These are phyloP conservation scores for Erodium texanum DNA, from an alignment of 441 rosid species.

Conservation along the genomic window DNA sequence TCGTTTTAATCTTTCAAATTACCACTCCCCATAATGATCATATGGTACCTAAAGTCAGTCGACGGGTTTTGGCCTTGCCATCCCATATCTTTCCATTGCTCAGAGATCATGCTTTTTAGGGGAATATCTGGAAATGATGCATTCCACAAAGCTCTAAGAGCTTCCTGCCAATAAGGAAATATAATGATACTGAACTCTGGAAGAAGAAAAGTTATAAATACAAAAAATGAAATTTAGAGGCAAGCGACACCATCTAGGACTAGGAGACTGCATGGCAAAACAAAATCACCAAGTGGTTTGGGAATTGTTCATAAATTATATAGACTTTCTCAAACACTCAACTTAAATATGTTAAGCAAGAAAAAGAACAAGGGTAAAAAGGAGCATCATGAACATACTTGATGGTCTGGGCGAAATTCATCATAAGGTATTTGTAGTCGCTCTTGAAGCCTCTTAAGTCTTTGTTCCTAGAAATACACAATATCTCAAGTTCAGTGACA, in stretches of 20 bases:
- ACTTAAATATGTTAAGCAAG: background rate
- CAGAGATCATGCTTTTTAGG: constrained; percentile 62
- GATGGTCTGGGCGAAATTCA: constrained; percentile 76
- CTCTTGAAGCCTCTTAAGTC: constrained; percentile 71
- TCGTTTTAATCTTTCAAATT: background rate
- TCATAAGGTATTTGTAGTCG: constrained; percentile 66
- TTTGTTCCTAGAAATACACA: constrained; percentile 42
- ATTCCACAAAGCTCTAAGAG: constrained; percentile 72
- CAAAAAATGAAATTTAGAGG: too few relatives aligned
- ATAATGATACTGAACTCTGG: background rate
- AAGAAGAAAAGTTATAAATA: too few relatives aligned
- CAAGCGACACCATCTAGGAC: too few relatives aligned
- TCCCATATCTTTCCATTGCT: constrained; percentile 99
- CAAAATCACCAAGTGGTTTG: too few relatives aligned
- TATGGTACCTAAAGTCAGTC: constrained; percentile 76
- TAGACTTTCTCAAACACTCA: background rate
- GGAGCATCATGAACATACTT: constrained; percentile 35
- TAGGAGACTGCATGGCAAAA: too few relatives aligned
- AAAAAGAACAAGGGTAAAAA: background rate
- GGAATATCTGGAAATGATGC: constrained; percentile 56
- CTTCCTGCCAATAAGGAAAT: constrained; percentile 42
- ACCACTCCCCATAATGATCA: background rate
- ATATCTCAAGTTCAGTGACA: background rate
- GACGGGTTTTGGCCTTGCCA: constrained; percentile 99
- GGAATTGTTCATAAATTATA: background rate